Evolutionary conservation across 192 early-diverging fungal species (phyloP), one percentile per base, ranked within the genome.

Genomic region (Obelidium mucronatum): DNA sequence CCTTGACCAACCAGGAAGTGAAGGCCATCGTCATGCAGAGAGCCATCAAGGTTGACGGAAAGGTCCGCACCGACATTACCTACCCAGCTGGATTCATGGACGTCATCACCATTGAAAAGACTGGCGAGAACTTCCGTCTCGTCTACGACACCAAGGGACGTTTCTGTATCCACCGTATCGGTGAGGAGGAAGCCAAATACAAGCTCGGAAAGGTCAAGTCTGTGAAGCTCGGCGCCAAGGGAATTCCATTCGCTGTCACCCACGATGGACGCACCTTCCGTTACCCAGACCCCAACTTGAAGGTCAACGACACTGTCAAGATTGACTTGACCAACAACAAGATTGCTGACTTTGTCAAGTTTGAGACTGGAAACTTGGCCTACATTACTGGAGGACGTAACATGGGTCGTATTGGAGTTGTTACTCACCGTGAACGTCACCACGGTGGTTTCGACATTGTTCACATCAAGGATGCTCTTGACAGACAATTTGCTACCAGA

Each of bases 201-300:
- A 99, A 99, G 91, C 90, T 99, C 74, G 93, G 94, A 88, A 99
- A 99, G 92, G 94, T 99, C 77, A 95, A 93, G 88, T 92, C 91
- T 83, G 91, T 96, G 81, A 89, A 97, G 88, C 86, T 98, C 73
- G 97, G 97, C 77, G 87, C 92, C 80, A 97, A 97, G 87, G 94
- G 92, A 77, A 94, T 99, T 67, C 98, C 98, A 33, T 98, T 88
- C 89, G 83, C 94, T 55, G 94, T 97, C 64, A 99, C 98, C 84
- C 98, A 99, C 90, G 98, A 99, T 79, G 98, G 98, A 40, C 95
- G 98, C 81, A 99, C 98, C 77, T 89, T 98, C 88, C 96, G 98
- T 85, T 99, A 97, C 93, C 98, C 98, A 55, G 98, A 99, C 90
- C 98, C 98, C 70, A 74, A 92, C 85, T 92, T 99, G 90, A 97